Base-by-base conservation (phyloP, 495 filamentous ascomycete species). In the Neurospora sp. region DNA sequence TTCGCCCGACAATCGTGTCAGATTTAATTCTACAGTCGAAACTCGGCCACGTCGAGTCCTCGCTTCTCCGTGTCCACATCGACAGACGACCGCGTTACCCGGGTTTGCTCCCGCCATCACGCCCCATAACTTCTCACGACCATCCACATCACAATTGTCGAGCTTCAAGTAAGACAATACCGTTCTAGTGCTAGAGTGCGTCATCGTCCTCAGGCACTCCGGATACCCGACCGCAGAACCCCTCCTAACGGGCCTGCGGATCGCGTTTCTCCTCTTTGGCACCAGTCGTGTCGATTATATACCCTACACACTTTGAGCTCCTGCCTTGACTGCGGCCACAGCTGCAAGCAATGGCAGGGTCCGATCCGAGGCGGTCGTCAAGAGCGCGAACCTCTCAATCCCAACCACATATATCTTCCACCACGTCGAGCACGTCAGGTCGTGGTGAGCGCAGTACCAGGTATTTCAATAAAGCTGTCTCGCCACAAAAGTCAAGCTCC, bases 331-430 rank as follows among this genome's bases (percentile, higher is more conserved):
- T 75, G 72, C 72, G 76, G 73, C 78, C 70, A 72, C 74, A 70
- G 74, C 74, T 73, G 75, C 77, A 73, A 82, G 82, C 83, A 81
- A 87, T 87, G 85, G 85, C 85, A 81, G 84, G 81, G 73, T 75
- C 78, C 84, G 91, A 92, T 77, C 92, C 94, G 77, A 91, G 96
- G 81, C 93, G 96, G 81, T 97, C 94, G 69, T 96, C 95, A 77
- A 90, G 96, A 83, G 93, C 94, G 84, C 93, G 94, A 81, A 89
- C 88, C 74, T 89, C 91, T 74, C 92, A 96, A 83, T 89, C 92
- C 72, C 87, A 89, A 76, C 89, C 91, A 59, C 90, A 93, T 72
- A 89, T 93, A 78, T 94, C 94, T 48, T 93, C 94, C 27, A 89
- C 88, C 69, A 92, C 94, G 70, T 95, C 94, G 16, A 85, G 83